A percentile compares a stretch with the other conserved stretches of the same genome.
phyloP scores from a whole-genome alignment of 371 early-diverging fungal genomes.

The Mucor plumbeus region DNA sequence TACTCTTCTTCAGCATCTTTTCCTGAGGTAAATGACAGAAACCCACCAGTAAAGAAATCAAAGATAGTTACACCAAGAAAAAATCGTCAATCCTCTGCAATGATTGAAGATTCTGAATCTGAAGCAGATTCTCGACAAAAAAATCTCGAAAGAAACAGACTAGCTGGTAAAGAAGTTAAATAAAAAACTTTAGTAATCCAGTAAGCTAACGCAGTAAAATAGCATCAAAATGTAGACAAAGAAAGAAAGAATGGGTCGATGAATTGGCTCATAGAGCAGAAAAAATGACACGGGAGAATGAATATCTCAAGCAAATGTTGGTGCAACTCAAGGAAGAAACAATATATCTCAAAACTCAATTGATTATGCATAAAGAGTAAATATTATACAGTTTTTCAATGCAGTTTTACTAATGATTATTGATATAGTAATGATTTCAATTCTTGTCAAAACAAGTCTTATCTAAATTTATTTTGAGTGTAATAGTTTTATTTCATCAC shows the following conservation, averaged over 20 bases:
- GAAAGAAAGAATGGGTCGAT: conserved; percentile 26
- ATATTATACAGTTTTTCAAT: background rate
- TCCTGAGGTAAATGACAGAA: background rate
- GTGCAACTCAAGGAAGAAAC: conserved; percentile 20
- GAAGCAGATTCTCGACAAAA: conserved; percentile 8
- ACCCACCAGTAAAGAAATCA: background rate
- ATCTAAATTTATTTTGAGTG: background rate
- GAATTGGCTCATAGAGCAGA: conserved; percentile 13
- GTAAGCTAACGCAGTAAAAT: background rate
- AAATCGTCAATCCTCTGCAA: background rate
- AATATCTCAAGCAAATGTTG: conserved; percentile 9
- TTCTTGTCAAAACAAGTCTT: background rate
- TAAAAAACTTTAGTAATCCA: background rate
- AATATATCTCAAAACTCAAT: background rate
- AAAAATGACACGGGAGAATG: conserved; percentile 17
- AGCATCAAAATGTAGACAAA: conserved; percentile 24
- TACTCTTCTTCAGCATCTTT: background rate
- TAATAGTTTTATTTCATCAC: too few species aligned
- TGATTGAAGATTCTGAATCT: background rate
- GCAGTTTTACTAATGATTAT: background rate
- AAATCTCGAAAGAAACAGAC: conserved; percentile 16
- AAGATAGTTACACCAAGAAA: background rate
- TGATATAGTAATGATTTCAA: background rate
- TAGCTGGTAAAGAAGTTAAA: conserved; percentile 5
- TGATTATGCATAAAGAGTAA: conserved; percentile 17